Evolutionary conservation across 2,329 filamentous ascomycete species (phyloP).

Genomic region (Bipolaris bicolor): DNA sequence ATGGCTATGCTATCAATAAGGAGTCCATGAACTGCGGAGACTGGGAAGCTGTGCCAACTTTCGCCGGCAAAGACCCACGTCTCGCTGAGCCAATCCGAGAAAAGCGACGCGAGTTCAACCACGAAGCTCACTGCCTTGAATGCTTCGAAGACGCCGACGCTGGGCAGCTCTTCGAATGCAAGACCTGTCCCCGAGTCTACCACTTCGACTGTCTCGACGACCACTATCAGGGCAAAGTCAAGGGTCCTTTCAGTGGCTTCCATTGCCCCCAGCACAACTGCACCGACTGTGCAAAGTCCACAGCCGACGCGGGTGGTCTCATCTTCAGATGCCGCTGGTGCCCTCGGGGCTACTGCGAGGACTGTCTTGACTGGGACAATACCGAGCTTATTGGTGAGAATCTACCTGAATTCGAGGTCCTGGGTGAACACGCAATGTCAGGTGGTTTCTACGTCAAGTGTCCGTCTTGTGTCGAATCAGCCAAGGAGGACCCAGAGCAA

Average conservation of each 20-base stretch:
- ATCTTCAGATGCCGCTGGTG: constrained; percentile 63
- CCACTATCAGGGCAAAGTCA: constrained; percentile 51
- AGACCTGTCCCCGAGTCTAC: constrained; percentile 61
- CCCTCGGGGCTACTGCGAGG: constrained; percentile 62
- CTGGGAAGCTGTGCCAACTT: constrained; percentile 64
- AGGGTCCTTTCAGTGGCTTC: constrained; percentile 52
- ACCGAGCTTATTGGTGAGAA: constrained; percentile 59
- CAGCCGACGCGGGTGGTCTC: constrained; percentile 56
- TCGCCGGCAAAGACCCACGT: constrained; percentile 61
- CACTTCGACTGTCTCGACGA: constrained; percentile 58
- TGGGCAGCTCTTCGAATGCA: constrained; percentile 57
- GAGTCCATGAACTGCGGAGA: constrained; percentile 60
- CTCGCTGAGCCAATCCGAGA: constrained; percentile 57
- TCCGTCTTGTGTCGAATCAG: constrained; percentile 46
- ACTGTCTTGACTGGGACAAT: constrained; percentile 62
- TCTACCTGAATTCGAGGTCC: constrained; percentile 59
- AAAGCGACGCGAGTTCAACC: constrained; percentile 56
- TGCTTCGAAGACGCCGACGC: constrained; percentile 54
- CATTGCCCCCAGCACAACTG: constrained; percentile 64
- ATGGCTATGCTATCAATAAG: constrained; percentile 63
- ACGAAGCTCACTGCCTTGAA: constrained; percentile 60
- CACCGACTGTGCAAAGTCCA: constrained; percentile 59
- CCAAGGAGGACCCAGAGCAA: constrained; percentile 26
- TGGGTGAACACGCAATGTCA: constrained; percentile 51
- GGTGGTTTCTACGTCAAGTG: constrained; percentile 63